Base-by-base conservation (phyloP, 768 basidiomycete species). In the Amanita muscaria region DNA sequence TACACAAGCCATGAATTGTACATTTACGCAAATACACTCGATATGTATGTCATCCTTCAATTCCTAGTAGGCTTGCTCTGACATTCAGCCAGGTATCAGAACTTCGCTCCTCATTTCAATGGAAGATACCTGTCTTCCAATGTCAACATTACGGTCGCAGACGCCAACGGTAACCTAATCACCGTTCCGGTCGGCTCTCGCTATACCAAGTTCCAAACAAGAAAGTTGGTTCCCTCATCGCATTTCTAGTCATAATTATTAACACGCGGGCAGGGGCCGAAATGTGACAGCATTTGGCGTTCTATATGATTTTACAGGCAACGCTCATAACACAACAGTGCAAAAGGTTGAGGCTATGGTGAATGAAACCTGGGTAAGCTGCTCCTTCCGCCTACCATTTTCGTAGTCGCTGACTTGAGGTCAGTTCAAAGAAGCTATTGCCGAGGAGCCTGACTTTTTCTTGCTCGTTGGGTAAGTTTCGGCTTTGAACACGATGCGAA, bases 91-190 rank as follows among this genome's bases (percentile, higher is more conserved):
- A 82, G 76, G 63, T 66, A 83, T 58, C 62, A 68, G 42, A 83
- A 83, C 57, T 84, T 89, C 53, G 78, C 65, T 3, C 80, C 78
- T 2, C 63, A 76, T 36, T 71, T 80, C 60, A 68, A 74, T 6
- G 88, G 84, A 5, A 72, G 80, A 35, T 92, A 90, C 59, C 64
- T 96, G 37, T 79, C 88, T 1, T 87, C 82, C 2, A 94, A 94
- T 54, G 85, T 78, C 44, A 87, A 93, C 64, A 87, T 94, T 57
- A 90, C 88, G 1, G 56, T 84, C 9, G 49, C 69, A 12, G 70
- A 74, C 52, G 53, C 62, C 25, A 47, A 64, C 15, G 64, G 65
- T 23, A 53, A 66, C 29, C 56, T 59, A 3, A 60, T 65, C 24
- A 67, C 51, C 39, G 56, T 61, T 4, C 64, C 68, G 1, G 62